Evolutionary conservation across 768 basidiomycete genomes (phyloP), one percentile per base, ranked within the genome.

Genomic region (Russula emetica): DNA sequence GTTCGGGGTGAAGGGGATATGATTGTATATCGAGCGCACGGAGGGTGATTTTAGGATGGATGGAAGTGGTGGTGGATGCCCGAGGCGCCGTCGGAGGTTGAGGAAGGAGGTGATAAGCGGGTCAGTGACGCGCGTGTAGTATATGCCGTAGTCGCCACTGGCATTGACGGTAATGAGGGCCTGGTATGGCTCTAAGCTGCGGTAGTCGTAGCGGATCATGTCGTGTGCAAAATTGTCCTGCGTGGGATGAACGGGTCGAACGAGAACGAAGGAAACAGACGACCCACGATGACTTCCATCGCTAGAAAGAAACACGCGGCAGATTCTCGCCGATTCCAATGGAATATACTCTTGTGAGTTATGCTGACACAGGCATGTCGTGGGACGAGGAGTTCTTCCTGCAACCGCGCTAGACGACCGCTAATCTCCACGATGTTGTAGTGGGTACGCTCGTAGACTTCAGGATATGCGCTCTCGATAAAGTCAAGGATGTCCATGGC

Each of bases 181-280:
- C 73, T 99, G 95, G 54, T 88, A 84, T 0, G 97, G 94, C 69
- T 86, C 78, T 63, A 93, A 79, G 2, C 90, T 91, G 30, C 80
- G 77, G 51, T 90, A 76, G 71, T 95, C 88, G 71, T 98, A 98
- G 38, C 96, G 90, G 47, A 99, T 82, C 70, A 96, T 81, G 71
- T 99, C 97, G 72, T 98, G 96, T 1, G 94, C 88, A 70, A 98
- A 96, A 74, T 99, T 99, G 75, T 98, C 96, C 89, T 93, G 59
- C 5, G 60, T 14, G 36, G 34, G 5, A 45, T 61, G 44, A 36
- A 50, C 53, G 55, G 36, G 32, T 11, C 14, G 49, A 6, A 16
- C 28, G 10, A 44, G 10, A 22, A 55, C 22, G 38, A 32, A 54
- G 22, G 57, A 64, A 36, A 59, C 58, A 60, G 58, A 30, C 51